A percentile compares a stretch with the other conserved stretches of the same genome.
phyloP scores from a whole-genome alignment of 108 stramenopile species.

The Pseudonitzschia delicatissima region DNA sequence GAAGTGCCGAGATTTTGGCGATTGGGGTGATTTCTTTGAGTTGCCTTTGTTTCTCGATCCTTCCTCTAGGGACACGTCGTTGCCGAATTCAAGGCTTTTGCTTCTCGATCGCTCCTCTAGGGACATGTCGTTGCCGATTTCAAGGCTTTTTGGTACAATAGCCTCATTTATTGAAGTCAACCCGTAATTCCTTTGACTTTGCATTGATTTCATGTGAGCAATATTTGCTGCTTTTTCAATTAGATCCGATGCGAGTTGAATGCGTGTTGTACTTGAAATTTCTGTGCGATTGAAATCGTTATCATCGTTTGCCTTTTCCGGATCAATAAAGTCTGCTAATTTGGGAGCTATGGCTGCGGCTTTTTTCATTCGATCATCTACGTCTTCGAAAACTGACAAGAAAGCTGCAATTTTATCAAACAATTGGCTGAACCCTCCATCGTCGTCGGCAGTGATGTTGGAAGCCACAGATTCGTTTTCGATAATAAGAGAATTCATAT shows the following conservation, averaged over 20 bases:
- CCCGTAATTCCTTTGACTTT: neutral
- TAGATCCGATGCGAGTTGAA: conserved; percentile 62
- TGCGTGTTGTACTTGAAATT: conserved; percentile 26
- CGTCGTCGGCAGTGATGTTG: conserved; percentile 12
- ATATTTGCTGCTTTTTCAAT: conserved; percentile 48
- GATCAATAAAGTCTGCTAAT: conserved; percentile 38
- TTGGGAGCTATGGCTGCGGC: conserved; percentile 40
- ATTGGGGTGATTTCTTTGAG: neutral
- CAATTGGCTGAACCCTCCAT: conserved; percentile 39
- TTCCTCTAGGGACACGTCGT: neutral
- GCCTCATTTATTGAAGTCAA: neutral
- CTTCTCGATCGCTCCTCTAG: neutral
- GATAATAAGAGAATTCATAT: conserved; percentile 44
- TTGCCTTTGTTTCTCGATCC: neutral
- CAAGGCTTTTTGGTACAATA: neutral
- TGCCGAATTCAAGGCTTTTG: conserved; percentile 7
- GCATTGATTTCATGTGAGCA: conserved; percentile 21
- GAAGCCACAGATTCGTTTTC: conserved; percentile 35
- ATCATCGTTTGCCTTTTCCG: conserved; percentile 8
- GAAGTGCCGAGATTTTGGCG: neutral
- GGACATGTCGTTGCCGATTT: conserved; percentile 8
- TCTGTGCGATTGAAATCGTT: neutral
- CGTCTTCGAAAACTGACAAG: conserved; percentile 43
- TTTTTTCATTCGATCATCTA: conserved; percentile 54
- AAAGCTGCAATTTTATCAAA: conserved; percentile 67